A percentile compares a stretch with the other conserved stretches of the same genome.
Conservation (phyloP, 2,329 filamentous ascomycete species). For the Pseudohalonectria lignicola region DNA sequence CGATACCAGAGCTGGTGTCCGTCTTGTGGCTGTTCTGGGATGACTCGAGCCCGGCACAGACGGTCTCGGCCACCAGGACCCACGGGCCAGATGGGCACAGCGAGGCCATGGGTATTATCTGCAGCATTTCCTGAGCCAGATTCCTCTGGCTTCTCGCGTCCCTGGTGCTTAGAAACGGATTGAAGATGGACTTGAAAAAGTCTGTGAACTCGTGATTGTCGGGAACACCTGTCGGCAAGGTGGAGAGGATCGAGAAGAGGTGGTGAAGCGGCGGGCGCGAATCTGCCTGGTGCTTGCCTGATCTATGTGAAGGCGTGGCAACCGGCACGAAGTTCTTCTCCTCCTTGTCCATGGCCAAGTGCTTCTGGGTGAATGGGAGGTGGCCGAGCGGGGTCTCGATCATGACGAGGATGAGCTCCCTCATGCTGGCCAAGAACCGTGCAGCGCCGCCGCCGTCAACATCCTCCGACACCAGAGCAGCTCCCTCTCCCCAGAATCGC, state of each 20-base stretch:
- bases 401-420: slow-evolving; percentile 36
- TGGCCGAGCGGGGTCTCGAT: slow-evolving; percentile 41
- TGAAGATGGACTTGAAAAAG: slow-evolving; percentile 40
- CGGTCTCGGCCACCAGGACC: slow-evolving; percentile 35
- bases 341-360: slow-evolving; percentile 35
- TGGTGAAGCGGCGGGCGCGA: slow-evolving; percentile 53
- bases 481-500: slow-evolving; percentile 54
- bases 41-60: slow-evolving; percentile 30
- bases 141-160: slow-evolving; percentile 29
- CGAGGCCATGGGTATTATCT: slow-evolving; percentile 32
- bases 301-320: slow-evolving; percentile 54
- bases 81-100: slow-evolving; percentile 37
- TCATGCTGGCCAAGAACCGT: slow-evolving; percentile 43
- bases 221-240: slow-evolving; percentile 31
- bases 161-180: slow-evolving; percentile 47
- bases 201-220: slow-evolving; percentile 34
- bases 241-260: slow-evolving; percentile 50
- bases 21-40: slow-evolving; percentile 23
- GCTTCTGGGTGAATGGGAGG: slow-evolving; percentile 53
- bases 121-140: slow-evolving; percentile 39
- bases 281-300: slow-evolving; percentile 35
- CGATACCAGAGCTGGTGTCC: slow-evolving; percentile 23
- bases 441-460: slow-evolving; percentile 31
- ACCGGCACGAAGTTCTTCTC: slow-evolving; percentile 47
- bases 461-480: slow-evolving; percentile 32